Percentiles rank a stretch among this genome's conserved stretches.
Evolutionary conservation across 164 flowering plant genomes (phyloP).

Genomic region (Magnolia sinica): DNA sequence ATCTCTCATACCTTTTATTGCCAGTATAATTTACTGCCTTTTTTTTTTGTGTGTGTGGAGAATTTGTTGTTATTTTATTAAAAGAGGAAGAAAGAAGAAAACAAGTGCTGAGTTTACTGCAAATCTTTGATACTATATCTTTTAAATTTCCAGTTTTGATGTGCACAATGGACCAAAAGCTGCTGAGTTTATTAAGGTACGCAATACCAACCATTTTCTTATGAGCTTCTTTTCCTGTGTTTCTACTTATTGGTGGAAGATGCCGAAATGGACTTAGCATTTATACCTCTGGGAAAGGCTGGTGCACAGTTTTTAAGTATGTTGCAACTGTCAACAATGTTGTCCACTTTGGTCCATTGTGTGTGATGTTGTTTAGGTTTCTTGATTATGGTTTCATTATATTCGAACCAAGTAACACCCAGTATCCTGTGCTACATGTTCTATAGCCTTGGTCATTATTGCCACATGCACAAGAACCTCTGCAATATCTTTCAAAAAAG

Average conservation of each 20-base stretch:
- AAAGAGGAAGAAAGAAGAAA: too few species aligned
- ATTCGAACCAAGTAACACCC: background rate
- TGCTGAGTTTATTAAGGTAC: constrained; percentile 86
- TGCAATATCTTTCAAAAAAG: background rate
- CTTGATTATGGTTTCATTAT: too few species aligned
- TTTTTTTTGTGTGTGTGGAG: background rate
- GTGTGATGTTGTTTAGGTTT: background rate
- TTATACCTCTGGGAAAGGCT: background rate
- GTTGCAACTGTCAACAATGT: background rate
- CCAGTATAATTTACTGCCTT: background rate
- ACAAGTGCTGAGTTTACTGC: too few species aligned
- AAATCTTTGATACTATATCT: background rate
- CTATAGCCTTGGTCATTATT: background rate
- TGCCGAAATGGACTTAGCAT: background rate
- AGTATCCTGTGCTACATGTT: background rate
- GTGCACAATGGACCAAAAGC: constrained; percentile 86
- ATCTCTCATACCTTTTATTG: too few species aligned
- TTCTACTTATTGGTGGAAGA: background rate
- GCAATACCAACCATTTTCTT: constrained; percentile 1
- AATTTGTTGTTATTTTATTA: background rate
- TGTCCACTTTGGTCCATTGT: background rate
- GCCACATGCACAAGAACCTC: background rate
- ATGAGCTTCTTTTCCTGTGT: background rate
- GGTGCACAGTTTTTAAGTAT: background rate
- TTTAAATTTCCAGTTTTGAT: constrained; percentile 66